Evolutionary conservation across 2,329 filamentous ascomycete genomes (phyloP).

Genomic region (Penicillium sp.): DNA sequence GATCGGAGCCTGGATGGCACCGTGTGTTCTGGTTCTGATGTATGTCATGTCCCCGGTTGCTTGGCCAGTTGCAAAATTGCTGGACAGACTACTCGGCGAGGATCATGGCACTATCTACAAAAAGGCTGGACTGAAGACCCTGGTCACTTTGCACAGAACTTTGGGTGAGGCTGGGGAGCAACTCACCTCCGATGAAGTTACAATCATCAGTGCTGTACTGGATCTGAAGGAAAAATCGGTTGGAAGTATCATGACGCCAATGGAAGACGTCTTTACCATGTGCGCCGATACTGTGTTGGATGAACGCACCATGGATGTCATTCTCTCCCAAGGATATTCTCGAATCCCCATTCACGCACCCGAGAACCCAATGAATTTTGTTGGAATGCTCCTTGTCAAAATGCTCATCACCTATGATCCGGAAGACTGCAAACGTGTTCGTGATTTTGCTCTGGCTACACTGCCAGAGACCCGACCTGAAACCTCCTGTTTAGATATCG

Average conservation of each 20-base stretch:
- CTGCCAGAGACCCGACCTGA: slow-evolving; percentile 92
- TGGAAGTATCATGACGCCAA: slow-evolving; percentile 95
- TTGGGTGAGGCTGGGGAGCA: slow-evolving; percentile 81
- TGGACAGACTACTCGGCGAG: slow-evolving; percentile 88
- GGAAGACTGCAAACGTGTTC: slow-evolving; percentile 81
- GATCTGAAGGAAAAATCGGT: slow-evolving; percentile 96
- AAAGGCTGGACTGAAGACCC: slow-evolving; percentile 93
- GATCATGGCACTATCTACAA: slow-evolving; percentile 98
- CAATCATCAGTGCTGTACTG: slow-evolving; percentile 94
- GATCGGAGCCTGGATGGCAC: slow-evolving; percentile 92
- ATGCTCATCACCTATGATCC: slow-evolving; percentile 98
- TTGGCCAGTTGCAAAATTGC: slow-evolving; percentile 92
- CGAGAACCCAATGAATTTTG: slow-evolving; percentile 80
- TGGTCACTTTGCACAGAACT: slow-evolving; percentile 92
- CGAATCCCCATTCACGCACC: slow-evolving; percentile 91
- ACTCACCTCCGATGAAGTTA: slow-evolving; percentile 95
- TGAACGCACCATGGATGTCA: slow-evolving; percentile 90
- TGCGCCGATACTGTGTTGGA: slow-evolving; percentile 92
- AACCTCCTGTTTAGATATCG: slow-evolving; percentile 95
- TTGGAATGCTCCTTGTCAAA: slow-evolving; percentile 97
- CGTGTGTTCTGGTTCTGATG: slow-evolving; percentile 84
- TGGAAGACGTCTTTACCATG: slow-evolving; percentile 96
- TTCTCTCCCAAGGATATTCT: slow-evolving; percentile 91
- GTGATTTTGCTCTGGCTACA: slow-evolving; percentile 88
- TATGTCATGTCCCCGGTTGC: slow-evolving; percentile 85